A percentile compares a stretch with the other conserved stretches of the same genome.
Conservation (phyloP, 192 early-diverging fungal species). For the Chytriomyces sp. region DNA sequence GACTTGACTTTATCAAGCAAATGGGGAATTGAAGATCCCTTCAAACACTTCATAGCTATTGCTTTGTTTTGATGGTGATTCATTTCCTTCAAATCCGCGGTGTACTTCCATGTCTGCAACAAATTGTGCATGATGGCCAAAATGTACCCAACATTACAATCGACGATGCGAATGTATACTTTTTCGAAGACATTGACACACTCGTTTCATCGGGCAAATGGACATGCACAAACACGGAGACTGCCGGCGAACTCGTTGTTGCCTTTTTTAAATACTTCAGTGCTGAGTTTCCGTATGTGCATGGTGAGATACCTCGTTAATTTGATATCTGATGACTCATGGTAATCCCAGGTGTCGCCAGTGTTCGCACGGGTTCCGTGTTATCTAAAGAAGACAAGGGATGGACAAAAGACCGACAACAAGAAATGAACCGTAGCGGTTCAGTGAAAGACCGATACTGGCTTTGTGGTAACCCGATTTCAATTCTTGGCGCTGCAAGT, state of each 20-base stretch:
- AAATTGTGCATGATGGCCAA: slow-evolving; percentile 13
- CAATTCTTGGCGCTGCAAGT: background rate
- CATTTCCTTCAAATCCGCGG: slow-evolving; percentile 46
- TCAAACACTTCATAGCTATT: slow-evolving; percentile 40
- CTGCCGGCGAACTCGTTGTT: slow-evolving; percentile 41
- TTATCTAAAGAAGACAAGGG: slow-evolving; percentile 44
- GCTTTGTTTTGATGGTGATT: slow-evolving; percentile 49
- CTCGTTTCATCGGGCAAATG: slow-evolving; percentile 17
- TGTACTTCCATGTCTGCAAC: slow-evolving; percentile 45
- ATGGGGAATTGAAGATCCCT: no score
- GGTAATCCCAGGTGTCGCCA: slow-evolving; percentile 28
- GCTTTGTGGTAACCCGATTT: slow-evolving; percentile 35
- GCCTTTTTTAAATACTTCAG: slow-evolving; percentile 47
- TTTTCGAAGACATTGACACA: slow-evolving; percentile 33
- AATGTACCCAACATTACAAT: slow-evolving; percentile 3
- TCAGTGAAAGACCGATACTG: slow-evolving; percentile 41
- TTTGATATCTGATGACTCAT: background rate
- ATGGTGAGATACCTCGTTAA: no score
- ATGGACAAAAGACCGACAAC: slow-evolving; percentile 46
- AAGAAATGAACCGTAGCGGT: slow-evolving; percentile 41
- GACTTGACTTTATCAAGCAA: no score
- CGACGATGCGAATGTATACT: slow-evolving; percentile 41
- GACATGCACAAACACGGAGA: slow-evolving; percentile 33
- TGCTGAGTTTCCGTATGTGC: slow-evolving; percentile 44
- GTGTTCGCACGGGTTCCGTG: slow-evolving; percentile 37